These are phyloP conservation scores for Rhodamnia argentea DNA, from an alignment of 345 rosid genomes.

Conservation along the genomic window DNA sequence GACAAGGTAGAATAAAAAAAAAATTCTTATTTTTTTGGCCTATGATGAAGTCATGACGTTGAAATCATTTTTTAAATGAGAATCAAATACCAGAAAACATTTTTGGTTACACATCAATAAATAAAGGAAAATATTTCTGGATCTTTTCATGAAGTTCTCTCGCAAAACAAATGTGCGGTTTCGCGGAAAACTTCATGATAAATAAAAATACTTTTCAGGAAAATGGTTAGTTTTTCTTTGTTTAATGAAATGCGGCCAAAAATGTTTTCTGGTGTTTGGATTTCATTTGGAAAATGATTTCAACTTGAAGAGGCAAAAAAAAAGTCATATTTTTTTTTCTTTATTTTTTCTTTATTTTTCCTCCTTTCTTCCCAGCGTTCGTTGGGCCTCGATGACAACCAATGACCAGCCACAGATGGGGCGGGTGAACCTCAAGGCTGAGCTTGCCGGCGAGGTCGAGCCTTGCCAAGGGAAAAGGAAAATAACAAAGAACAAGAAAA, in stretches of 20 bases:
- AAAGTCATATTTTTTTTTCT: not conserved
- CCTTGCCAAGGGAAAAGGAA: too few relatives aligned
- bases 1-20: too few relatives aligned
- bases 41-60: too few relatives aligned
- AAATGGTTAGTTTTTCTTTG: not conserved
- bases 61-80: too few relatives aligned
- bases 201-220: not conserved
- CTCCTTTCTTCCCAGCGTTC: rapidly evolving
- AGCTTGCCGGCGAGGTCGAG: not conserved
- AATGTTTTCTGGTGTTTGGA: rapidly evolving
- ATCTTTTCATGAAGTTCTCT: too few relatives aligned
- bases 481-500: too few relatives aligned
- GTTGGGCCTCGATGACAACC: rapidly evolving
- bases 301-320: not conserved
- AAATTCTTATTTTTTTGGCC: too few relatives aligned
- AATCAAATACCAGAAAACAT: too few relatives aligned
- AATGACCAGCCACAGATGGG: rapidly evolving
- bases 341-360: not conserved
- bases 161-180: not conserved
- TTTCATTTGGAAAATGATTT: not conserved
- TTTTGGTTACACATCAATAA: too few relatives aligned
- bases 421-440: rapidly evolving
- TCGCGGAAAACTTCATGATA: not conserved
- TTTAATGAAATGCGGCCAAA: not conserved
- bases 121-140: too few relatives aligned